Conservation (phyloP, 2,329 filamentous ascomycete genomes). For the Colletotrichum falcatum region DNA sequence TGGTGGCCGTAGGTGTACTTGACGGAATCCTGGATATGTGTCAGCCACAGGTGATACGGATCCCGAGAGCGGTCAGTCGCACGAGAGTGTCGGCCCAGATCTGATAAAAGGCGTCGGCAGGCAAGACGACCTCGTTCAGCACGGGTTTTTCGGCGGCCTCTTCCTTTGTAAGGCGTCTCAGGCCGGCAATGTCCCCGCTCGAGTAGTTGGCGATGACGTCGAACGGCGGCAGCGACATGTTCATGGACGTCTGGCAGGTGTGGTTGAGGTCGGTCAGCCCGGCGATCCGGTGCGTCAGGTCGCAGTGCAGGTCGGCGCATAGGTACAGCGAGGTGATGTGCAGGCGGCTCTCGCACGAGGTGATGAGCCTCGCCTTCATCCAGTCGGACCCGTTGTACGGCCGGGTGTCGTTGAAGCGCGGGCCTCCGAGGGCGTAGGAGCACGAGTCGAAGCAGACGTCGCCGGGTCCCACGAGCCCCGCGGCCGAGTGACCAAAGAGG, state of each 20-base stretch:
- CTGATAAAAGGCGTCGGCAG: constrained; percentile 49
- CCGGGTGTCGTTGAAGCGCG: constrained; percentile 50
- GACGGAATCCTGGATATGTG: constrained; percentile 48
- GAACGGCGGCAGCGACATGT: constrained; percentile 50
- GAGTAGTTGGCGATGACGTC: constrained; percentile 51
- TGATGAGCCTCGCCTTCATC: constrained; percentile 41
- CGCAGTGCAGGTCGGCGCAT: constrained; percentile 53
- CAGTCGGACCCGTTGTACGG: constrained; percentile 28
- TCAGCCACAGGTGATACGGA: constrained; percentile 18
- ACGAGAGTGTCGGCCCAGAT: constrained; percentile 55
- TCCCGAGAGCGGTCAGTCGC: constrained; percentile 18
- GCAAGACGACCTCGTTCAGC: constrained; percentile 51
- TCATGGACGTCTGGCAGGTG: constrained; percentile 48
- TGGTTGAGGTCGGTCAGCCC: constrained; percentile 49
- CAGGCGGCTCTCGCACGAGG: constrained; percentile 48
- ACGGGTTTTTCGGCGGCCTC: constrained; percentile 42
- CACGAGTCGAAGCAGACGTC: constrained; percentile 51
- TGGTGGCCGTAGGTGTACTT: constrained; percentile 53
- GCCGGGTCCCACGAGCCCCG: constrained; percentile 21
- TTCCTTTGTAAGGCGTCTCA: constrained; percentile 48
- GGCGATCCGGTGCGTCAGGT: constrained; percentile 41
- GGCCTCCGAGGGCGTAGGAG: constrained; percentile 44
- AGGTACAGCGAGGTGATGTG: constrained; percentile 51
- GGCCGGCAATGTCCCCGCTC: constrained; percentile 47
- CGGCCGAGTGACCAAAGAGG: constrained; percentile 27